phyloP scores from a whole-genome alignment of 495 filamentous ascomycete genomes.

The Neurospora sublineolata region DNA sequence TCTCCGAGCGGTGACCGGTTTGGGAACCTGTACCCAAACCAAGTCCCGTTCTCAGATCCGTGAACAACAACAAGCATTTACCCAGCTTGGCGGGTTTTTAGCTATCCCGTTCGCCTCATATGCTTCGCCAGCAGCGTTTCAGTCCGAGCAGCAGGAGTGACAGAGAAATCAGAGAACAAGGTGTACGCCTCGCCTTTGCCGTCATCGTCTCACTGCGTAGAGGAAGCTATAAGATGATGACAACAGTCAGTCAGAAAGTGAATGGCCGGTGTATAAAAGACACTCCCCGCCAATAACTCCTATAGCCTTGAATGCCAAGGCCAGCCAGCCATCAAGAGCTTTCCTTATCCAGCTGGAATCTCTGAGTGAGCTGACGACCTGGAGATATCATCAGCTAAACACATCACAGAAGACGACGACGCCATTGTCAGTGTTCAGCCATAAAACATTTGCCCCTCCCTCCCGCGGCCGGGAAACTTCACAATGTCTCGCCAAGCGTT shows the following conservation, averaged over 20 bases:
- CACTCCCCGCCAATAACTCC: not conserved
- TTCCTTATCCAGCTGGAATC: not conserved
- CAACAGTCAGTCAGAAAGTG: not conserved
- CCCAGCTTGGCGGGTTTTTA: not conserved
- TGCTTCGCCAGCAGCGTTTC: not conserved
- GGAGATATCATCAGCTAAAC: not conserved
- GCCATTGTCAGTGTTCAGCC: not conserved
- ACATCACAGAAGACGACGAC: not conserved
- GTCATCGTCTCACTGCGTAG: not conserved
- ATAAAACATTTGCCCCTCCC: not conserved
- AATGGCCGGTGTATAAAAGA: not conserved
- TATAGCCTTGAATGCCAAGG: not conserved
- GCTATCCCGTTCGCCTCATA: not conserved
- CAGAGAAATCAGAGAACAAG: not conserved
- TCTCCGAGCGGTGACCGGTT: not conserved
- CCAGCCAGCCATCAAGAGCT: not conserved
- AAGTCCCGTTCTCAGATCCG: not conserved
- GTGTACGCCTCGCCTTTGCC: not conserved
- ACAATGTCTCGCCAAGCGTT: not conserved
- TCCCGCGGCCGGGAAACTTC: not conserved
- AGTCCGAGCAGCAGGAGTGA: not conserved
- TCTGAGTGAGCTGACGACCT: not conserved
- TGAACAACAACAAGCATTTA: not conserved
- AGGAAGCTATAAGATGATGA: not conserved
- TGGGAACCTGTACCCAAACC: not conserved